These are phyloP conservation scores for Petasospora rhodanensis DNA, from an alignment of 1,139 yeast species.

Conservation along the genomic window DNA sequence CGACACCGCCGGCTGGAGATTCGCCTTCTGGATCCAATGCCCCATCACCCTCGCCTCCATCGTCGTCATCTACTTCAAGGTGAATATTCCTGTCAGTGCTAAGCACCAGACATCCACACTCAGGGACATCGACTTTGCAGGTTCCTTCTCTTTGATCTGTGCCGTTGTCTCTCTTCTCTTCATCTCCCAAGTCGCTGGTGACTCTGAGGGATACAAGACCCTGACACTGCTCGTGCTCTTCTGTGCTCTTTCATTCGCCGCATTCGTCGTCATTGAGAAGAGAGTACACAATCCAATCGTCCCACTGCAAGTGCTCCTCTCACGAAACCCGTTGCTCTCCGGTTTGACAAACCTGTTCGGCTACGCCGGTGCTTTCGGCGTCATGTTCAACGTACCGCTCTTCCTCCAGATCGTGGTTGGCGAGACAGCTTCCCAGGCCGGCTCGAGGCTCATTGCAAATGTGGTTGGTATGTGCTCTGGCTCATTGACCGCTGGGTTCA, in stretches of 20 bases:
- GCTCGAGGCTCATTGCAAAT: slow-evolving; percentile 6
- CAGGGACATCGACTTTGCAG: slow-evolving; percentile 6
- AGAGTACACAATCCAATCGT: slow-evolving; percentile 6
- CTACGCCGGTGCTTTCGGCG: slow-evolving; percentile 7
- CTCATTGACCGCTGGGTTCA: slow-evolving; percentile 5
- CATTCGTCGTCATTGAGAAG: slow-evolving; percentile 3
- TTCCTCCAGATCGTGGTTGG: slow-evolving; percentile 7
- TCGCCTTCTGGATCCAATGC: slow-evolving; percentile 10
- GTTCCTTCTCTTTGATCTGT: slow-evolving; percentile 2
- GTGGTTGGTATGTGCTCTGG: slow-evolving; percentile 11
- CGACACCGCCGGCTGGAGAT: slow-evolving; percentile 69
- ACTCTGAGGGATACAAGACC: neutral
- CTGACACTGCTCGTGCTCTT: neutral
- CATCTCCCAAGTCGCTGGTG: slow-evolving; percentile 4
- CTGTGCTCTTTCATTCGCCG: slow-evolving; percentile 1
- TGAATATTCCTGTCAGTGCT: slow-evolving; percentile 2
- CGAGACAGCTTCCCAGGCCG: slow-evolving; percentile 7
- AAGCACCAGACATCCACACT: neutral
- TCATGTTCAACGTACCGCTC: slow-evolving; percentile 9
- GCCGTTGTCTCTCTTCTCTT: slow-evolving; percentile 5
- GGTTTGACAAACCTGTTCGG: slow-evolving; percentile 9
- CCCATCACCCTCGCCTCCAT: slow-evolving; percentile 5
- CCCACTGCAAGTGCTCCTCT: slow-evolving; percentile 3
- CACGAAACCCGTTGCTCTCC: slow-evolving; percentile 6
- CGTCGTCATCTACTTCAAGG: slow-evolving; percentile 4